Conservation (phyloP, 2,329 filamentous ascomycete species). For the Fusarium siculi region DNA sequence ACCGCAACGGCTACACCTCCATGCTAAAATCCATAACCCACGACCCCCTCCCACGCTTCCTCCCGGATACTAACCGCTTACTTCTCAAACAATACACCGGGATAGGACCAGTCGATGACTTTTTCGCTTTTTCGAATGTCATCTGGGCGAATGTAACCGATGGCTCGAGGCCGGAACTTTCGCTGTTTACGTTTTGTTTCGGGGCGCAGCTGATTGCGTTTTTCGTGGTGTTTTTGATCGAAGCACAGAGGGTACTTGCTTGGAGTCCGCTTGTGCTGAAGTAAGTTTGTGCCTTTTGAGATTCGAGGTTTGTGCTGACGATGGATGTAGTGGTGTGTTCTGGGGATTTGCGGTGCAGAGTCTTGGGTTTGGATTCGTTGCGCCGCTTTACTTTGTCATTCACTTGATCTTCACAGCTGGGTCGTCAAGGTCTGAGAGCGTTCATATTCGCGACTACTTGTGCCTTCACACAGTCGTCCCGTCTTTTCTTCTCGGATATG, state of each 20-base stretch:
- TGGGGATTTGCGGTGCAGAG: constrained; percentile 39
- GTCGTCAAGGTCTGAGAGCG: constrained; percentile 2
- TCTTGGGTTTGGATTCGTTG: constrained; percentile 38
- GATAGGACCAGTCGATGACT: constrained; percentile 26
- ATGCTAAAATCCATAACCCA: constrained; percentile 20
- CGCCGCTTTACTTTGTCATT: constrained; percentile 35
- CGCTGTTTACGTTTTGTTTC: constrained; percentile 38
- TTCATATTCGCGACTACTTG: constrained; percentile 34
- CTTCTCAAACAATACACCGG: constrained; percentile 36
- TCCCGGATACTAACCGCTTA: constrained; percentile 34
- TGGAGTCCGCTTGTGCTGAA: constrained; percentile 32
- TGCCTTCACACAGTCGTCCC: constrained; percentile 33
- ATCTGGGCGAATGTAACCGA: constrained; percentile 40
- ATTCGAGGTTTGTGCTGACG: not conserved
- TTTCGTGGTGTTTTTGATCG: constrained; percentile 37
- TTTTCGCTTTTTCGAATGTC: constrained; percentile 32
- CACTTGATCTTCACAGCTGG: constrained; percentile 36
- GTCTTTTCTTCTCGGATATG: constrained; percentile 37
- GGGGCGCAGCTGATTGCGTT: constrained; percentile 33
- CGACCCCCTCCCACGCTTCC: constrained; percentile 27
- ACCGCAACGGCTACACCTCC: constrained; percentile 36
- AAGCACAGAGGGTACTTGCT: constrained; percentile 26
- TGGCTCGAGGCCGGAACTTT: constrained; percentile 36
- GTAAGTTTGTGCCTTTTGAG: constrained; percentile 10
- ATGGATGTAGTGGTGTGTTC: constrained; percentile 28